Conservation (phyloP, 192 early-diverging fungal species). For the Obelidium mucronatum region DNA sequence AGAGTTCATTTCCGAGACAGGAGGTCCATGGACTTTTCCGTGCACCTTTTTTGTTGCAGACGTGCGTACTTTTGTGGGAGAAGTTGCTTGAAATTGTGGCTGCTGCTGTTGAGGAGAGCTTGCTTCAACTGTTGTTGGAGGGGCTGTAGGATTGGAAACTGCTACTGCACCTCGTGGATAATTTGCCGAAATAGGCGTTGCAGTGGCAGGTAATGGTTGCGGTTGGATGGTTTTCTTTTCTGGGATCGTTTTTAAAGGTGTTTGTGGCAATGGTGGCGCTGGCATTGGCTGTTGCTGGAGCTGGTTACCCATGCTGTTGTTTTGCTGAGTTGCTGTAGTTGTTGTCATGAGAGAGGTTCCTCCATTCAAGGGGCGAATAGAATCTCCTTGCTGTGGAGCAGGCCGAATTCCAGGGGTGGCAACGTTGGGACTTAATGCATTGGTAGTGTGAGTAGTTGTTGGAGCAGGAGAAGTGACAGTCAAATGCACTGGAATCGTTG, state of each 20-base stretch:
- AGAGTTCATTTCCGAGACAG: neutral
- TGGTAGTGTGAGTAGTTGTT: neutral
- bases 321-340: neutral
- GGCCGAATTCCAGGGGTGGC: conserved; percentile 3
- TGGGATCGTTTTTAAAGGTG: neutral
- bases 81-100: neutral
- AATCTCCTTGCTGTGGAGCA: conserved; percentile 1
- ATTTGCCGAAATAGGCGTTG: neutral
- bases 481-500: too few species aligned
- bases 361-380: conserved; percentile 21
- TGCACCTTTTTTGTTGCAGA: too few species aligned
- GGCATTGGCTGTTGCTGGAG: conserved; percentile 4
- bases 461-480: neutral
- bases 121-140: neutral
- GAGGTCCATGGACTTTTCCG: neutral
- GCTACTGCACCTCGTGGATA: conserved; percentile 2
- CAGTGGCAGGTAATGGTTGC: neutral
- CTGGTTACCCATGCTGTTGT: neutral
- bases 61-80: too few species aligned
- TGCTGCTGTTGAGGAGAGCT: neutral
- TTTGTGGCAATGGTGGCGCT: neutral
- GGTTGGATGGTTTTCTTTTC: neutral
- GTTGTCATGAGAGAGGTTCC: conserved; percentile 6
- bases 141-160: neutral
- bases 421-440: conserved; percentile 2